These are phyloP conservation scores for Sugiyamaella floridensis DNA, from an alignment of 805 yeast genomes.

Conservation along the genomic window DNA sequence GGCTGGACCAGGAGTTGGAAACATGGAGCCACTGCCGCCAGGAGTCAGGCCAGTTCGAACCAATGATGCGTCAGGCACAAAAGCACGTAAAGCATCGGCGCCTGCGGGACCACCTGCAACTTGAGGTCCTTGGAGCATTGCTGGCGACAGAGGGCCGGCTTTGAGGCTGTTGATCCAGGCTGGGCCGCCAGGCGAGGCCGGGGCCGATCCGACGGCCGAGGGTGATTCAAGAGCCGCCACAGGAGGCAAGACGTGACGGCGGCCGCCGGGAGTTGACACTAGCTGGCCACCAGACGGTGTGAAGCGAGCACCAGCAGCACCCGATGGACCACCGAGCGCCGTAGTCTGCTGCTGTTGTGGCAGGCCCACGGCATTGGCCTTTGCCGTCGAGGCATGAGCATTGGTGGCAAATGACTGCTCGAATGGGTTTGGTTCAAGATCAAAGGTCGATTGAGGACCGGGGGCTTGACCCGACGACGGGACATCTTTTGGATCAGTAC, in stretches of 20 bases:
- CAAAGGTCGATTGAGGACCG: conserved; percentile 33
- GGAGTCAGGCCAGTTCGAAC: conserved; percentile 39
- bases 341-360: conserved; percentile 1
- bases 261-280: conserved; percentile 22
- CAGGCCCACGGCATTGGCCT: neutral
- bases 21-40: conserved; percentile 31
- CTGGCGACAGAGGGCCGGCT: conserved; percentile 34
- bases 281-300: conserved; percentile 11
- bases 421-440: conserved; percentile 89
- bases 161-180: conserved; percentile 23
- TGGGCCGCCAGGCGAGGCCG: conserved; percentile 9
- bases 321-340: neutral
- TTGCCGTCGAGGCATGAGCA: neutral
- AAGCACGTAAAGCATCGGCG: conserved; percentile 22
- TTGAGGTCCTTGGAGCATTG: conserved; percentile 31
- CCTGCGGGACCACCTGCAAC: conserved; percentile 9
- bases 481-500: neutral
- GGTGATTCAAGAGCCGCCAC: conserved; percentile 26
- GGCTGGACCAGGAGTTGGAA: conserved; percentile 32
- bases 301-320: conserved; percentile 1
- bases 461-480: neutral
- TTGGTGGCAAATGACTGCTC: conserved; percentile 87
- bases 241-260: conserved; percentile 23
- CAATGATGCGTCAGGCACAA: neutral
- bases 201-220: conserved; percentile 18